These are phyloP conservation scores for Strobilomyces echinocephalus DNA, from an alignment of 768 basidiomycete genomes.

Conservation along the genomic window DNA sequence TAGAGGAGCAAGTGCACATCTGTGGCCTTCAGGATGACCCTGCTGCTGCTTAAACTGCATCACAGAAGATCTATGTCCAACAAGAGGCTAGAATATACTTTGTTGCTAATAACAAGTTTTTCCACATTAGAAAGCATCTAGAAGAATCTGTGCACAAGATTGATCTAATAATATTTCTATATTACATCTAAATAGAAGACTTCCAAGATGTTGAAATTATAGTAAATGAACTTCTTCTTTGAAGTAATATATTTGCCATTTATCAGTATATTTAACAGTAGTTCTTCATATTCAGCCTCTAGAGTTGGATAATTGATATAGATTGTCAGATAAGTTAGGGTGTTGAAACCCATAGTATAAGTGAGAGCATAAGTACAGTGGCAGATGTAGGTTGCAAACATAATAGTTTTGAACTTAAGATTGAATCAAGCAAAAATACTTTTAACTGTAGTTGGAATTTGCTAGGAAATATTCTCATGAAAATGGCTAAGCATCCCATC, in stretches of 20 bases:
- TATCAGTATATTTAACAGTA: background rate
- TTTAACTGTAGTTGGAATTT: background rate
- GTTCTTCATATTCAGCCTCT: background rate
- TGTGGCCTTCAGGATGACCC: no score
- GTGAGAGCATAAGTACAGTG: slow-evolving; percentile 4
- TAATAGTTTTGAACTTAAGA: background rate
- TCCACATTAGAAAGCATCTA: no score
- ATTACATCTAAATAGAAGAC: background rate
- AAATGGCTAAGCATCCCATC: background rate
- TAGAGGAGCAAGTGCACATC: no score
- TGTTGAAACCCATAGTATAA: background rate
- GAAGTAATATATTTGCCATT: background rate
- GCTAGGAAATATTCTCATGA: background rate
- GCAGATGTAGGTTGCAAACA: background rate
- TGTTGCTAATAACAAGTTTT: no score
- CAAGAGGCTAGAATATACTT: no score
- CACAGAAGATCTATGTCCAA: no score
- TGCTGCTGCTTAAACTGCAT: no score
- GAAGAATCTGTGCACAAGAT: no score
- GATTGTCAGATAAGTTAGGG: background rate
- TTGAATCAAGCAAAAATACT: background rate
- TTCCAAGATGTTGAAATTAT: slow-evolving; percentile 10
- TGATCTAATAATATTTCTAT: background rate
- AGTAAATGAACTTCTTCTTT: slow-evolving; percentile 1
- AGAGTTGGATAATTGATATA: background rate